These are phyloP conservation scores for Chrysanthemum makinoi DNA, from an alignment of 129 eudicot species.

Conservation along the genomic window DNA sequence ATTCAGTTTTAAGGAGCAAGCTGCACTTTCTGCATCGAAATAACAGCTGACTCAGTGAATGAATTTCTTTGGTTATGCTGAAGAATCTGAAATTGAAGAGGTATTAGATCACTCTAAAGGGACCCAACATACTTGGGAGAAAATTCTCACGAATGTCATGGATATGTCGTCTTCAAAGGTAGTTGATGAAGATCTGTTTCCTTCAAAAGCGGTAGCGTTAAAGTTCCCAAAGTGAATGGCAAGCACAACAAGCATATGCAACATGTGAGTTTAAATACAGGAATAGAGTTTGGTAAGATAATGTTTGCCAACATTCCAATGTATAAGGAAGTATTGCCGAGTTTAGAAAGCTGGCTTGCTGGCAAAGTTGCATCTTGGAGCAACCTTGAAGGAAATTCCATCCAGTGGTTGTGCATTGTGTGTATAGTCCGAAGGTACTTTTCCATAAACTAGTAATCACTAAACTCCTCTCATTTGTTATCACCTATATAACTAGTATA, in stretches of 20 bases:
- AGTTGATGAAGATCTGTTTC: conserved; percentile 50
- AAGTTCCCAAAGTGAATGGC: conserved; percentile 68
- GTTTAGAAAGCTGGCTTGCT: conserved; percentile 76
- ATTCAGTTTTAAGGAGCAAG: conserved; percentile 86
- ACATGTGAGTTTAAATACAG: conserved; percentile 62
- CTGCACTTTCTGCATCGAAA: conserved; percentile 72
- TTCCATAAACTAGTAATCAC: too few relatives aligned
- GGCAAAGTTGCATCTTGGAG: conserved; percentile 75
- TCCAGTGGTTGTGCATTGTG: conserved; percentile 83
- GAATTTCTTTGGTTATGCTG: conserved; percentile 62
- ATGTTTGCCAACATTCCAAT: conserved; percentile 59
- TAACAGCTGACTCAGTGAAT: conserved; percentile 68
- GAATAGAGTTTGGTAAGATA: conserved; percentile 62
- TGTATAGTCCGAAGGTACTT: conserved; percentile 79
- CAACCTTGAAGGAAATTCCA: conserved; percentile 68
- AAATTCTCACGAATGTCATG: conserved; percentile 43
- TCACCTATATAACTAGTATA: not conserved
- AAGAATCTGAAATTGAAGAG: conserved; percentile 51
- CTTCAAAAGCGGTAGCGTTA: conserved; percentile 42
- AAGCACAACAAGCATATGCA: conserved; percentile 70
- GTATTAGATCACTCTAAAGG: conserved; percentile 39
- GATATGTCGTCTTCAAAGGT: conserved; percentile 45
- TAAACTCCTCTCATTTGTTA: not conserved
- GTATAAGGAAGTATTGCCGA: conserved; percentile 73
- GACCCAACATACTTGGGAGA: conserved; percentile 35